phyloP scores from a whole-genome alignment of 441 rosid species.

The Populus hybrid region DNA sequence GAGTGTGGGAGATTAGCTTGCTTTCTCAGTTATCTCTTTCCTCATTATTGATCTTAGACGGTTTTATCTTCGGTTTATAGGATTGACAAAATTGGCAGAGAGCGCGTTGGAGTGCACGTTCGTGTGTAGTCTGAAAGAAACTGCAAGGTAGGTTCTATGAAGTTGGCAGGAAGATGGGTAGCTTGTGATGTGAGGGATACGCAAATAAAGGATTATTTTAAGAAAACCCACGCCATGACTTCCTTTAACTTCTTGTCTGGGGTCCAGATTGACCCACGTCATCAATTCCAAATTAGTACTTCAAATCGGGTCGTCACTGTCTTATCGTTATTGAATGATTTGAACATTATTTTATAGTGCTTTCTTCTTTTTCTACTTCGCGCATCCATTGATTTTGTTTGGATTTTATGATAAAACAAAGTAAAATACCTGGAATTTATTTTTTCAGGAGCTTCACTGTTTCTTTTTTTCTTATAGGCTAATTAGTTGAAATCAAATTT shows the following conservation, averaged over 20 bases:
- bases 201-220: too few species aligned
- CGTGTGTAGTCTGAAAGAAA: neutral
- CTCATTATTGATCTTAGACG: neutral
- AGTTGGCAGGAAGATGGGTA: constrained; percentile 22
- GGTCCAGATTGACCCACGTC: neutral
- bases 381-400: too few species aligned
- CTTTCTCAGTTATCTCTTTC: neutral
- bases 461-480: too few species aligned
- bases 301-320: neutral
- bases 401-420: too few species aligned
- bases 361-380: neutral
- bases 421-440: too few species aligned
- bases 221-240: neutral
- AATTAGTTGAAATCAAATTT: too few species aligned
- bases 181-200: neutral
- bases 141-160: constrained; percentile 23
- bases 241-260: neutral
- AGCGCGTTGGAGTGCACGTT: constrained; percentile 9
- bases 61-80: neutral
- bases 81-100: neutral
- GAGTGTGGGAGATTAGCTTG: neutral
- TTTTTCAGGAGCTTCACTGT: too few species aligned
- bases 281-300: neutral
- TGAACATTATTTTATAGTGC: neutral
- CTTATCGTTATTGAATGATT: neutral